Evolutionary conservation across 345 rosid species (phyloP).

Genomic region (Euphorbia peplus): DNA sequence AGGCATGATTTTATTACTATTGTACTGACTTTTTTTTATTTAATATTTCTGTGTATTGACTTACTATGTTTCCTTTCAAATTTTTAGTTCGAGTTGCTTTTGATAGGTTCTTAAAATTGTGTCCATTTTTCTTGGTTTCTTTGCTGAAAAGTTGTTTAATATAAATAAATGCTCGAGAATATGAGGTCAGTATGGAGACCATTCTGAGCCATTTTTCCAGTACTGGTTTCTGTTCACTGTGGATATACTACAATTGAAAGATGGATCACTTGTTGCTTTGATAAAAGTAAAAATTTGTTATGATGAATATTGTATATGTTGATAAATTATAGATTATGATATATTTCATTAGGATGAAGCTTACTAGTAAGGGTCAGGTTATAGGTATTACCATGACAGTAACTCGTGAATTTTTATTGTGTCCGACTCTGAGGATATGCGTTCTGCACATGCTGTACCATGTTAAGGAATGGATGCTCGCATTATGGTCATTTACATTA

Average conservation of each 20-base stretch:
- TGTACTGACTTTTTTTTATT: constrained; percentile 5
- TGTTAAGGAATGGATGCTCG: neutral
- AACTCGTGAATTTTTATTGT: neutral
- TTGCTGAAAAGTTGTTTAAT: neutral
- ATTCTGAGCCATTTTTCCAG: neutral
- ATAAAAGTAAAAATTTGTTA: neutral
- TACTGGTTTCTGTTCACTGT: neutral
- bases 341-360: neutral
- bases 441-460: neutral
- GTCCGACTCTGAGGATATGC: neutral
- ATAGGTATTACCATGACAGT: neutral
- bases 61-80: neutral
- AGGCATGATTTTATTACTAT: too few relatives aligned
- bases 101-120: neutral
- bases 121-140: neutral
- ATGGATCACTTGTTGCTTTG: neutral
- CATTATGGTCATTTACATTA: neutral
- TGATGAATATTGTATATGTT: neutral
- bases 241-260: neutral
- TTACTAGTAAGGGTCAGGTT: neutral
- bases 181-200: neutral
- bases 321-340: neutral
- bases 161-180: neutral
- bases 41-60: neutral
- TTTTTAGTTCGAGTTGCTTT: neutral